Evolutionary conservation across 306 rosid species (phyloP), one percentile per base, ranked within the genome.

Genomic region (Casuarina equisetifolia): DNA sequence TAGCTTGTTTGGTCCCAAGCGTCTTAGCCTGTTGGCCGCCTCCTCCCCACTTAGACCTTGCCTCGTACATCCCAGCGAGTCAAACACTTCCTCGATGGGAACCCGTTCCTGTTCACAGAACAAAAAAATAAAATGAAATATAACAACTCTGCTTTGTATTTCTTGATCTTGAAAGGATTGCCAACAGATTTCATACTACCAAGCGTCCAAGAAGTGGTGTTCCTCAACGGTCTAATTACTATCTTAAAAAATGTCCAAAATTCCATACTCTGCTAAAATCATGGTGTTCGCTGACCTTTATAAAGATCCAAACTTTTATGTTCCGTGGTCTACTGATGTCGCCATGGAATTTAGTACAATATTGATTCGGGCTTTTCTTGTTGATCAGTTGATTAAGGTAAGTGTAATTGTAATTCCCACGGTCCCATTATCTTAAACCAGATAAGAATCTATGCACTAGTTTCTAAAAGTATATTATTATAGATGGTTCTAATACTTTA

Each of bases 1-100:
- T 69, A 96, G 87, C 81, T 96, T 96, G 98, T 96, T 96, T 59
- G 96, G 98, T 67, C 99, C 99, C 72, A 96, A 96, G 66, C 92
- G 97, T 63, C 89, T 94, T 55, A 96, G 97, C 87, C 99, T 81
- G 72, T 49, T 85, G 82, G 91, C 90, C 75, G 97, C 99, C 81
- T 96, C 99, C 16, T 96, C 97, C 0, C 90, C 79, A 3, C 92
- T 48, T 4, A 96, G 82, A 75, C 99, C 99, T 81, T 81, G 90
- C 81, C 69, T 87, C 38, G 97, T 53, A 84, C 98, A 92, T 96
- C 92, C 91, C 75, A 96, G 84, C 85, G 91, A 93, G 78, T 92
- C 97, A 68, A 96, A 96, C 82, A 96, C 99, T 83, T 96, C 99
- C 59, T 87, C 98, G 25, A 96, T 82, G 0, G 99, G 97, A 86